Conservation (phyloP, 1,284 basidiomycete species). For the Pseudozyma sp. region DNA sequence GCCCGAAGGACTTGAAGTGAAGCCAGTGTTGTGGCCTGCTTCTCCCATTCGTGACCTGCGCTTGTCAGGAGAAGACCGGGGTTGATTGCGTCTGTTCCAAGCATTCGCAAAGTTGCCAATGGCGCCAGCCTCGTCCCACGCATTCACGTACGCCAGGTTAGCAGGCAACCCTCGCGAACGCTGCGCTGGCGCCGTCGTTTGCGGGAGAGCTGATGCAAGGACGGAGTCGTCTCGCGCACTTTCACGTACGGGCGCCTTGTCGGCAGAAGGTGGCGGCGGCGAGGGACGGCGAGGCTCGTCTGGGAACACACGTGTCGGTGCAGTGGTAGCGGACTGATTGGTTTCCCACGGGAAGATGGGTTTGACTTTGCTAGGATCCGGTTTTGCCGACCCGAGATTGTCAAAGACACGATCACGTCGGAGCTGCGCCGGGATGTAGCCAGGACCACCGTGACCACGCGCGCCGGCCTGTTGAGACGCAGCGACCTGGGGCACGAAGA, state of each 20-base stretch:
- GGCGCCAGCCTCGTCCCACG: slow-evolving; percentile 55
- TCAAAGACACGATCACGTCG: slow-evolving; percentile 73
- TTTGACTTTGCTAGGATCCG: slow-evolving; percentile 80
- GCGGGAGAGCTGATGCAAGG: not conserved
- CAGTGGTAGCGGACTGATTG: slow-evolving; percentile 61
- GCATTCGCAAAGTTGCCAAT: slow-evolving; percentile 43
- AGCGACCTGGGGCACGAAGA: slow-evolving; percentile 73
- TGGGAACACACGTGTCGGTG: slow-evolving; percentile 52
- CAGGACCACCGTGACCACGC: slow-evolving; percentile 30
- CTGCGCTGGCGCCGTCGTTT: slow-evolving; percentile 11
- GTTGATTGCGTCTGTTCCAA: slow-evolving; percentile 25
- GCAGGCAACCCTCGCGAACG: slow-evolving; percentile 38
- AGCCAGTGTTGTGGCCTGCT: not conserved
- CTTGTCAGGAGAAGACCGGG: slow-evolving; percentile 16
- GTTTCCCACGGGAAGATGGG: slow-evolving; percentile 94
- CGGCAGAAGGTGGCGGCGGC: slow-evolving; percentile 13
- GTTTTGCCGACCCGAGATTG: slow-evolving; percentile 71
- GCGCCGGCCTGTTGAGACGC: slow-evolving; percentile 13
- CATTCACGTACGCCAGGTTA: slow-evolving; percentile 52
- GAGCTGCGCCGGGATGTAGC: slow-evolving; percentile 73
- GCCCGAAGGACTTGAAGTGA: slow-evolving; percentile 6
- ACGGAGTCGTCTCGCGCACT: slow-evolving; percentile 9
- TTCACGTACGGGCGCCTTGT: slow-evolving; percentile 14
- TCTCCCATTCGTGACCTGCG: slow-evolving; percentile 10
- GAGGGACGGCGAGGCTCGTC: slow-evolving; percentile 48